Evolutionary conservation across 164 flowering plant genomes (phyloP).

Genomic region (Santalum album): DNA sequence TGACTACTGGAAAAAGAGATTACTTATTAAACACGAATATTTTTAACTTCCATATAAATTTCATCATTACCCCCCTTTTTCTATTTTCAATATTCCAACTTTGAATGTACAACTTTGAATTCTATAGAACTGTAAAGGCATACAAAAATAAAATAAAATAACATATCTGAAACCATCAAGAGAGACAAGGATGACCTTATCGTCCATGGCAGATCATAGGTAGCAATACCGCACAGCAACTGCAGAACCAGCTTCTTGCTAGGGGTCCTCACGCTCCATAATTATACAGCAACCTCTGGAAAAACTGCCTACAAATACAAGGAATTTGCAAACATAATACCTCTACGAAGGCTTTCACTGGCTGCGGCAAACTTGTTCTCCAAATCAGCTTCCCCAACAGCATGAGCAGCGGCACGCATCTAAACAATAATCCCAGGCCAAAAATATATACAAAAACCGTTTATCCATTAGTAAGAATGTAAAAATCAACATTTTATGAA

Average conservation of each 20-base stretch:
- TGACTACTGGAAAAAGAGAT: too few species aligned
- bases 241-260: background rate
- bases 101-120: too few species aligned
- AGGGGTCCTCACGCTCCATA: background rate
- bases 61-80: too few species aligned
- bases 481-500: background rate
- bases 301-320: constrained; percentile 30
- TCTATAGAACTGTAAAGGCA: too few species aligned
- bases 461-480: background rate
- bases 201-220: background rate
- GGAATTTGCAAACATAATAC: constrained; percentile 89
- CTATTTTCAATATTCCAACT: too few species aligned
- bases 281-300: background rate
- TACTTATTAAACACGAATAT: too few species aligned
- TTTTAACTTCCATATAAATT: too few species aligned
- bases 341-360: constrained; percentile 84
- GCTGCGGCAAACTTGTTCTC: constrained; percentile 80
- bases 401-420: constrained; percentile 83
- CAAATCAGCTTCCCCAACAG: constrained; percentile 85
- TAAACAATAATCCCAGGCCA: constrained; percentile 5
- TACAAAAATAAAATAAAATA: too few species aligned
- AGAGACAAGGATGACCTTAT: background rate
- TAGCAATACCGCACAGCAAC: background rate
- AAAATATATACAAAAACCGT: background rate
- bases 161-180: too few species aligned